Base-by-base conservation (phyloP, 306 rosid genomes). In the Prunus davidiana region DNA sequence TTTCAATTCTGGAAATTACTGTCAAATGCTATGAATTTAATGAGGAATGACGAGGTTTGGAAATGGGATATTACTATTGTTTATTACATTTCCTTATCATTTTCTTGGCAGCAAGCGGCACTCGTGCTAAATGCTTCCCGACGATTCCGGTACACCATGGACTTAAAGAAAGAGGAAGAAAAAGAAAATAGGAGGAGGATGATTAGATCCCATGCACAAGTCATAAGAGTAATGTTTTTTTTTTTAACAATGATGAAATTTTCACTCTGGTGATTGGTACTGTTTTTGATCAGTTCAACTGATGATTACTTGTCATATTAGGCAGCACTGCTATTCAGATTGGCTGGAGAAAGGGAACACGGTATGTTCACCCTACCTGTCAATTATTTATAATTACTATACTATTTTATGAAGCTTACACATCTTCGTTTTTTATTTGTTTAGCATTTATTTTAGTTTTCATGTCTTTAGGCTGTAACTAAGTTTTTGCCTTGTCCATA, bases 141-240 rank as follows among this genome's bases (percentile, higher is more conserved):
- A 49, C 90, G 98, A 66, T 94, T 94, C 82, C 87, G 98, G 71
- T 94, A 94, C 61, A 94, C 98, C 43, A 78, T 92, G 70, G 96
- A 94, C 89, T 92, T 94, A 64, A 88, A 86, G 56, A 90, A 69
- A 83, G 97, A 86, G 73, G 95, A 87, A 72, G 93, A 89, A 46
- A 87, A 80, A 81, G 92, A 89, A 60, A 83, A 84, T 10, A 87
- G 91, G 76, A 89, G 85, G 81, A 77, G 90, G 84, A 85, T 91
- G 97, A 90, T 94, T 67, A 84, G 98, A 83, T 82, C 98, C 72
- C 97, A 92, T 68, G 96, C 98, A 22, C 98, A 92, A 92, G 98
- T 92, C 90, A 84, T 94, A 50, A 81, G 98, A 82, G 97, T 94
- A 88, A 87, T 77, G 79, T 70, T 83, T 38, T 38, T 38, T 38